Percentiles rank a stretch among this genome's conserved stretches.
Evolutionary conservation across 495 filamentous ascomycete species (phyloP).

Genomic region (Trypethelium eluteriae): DNA sequence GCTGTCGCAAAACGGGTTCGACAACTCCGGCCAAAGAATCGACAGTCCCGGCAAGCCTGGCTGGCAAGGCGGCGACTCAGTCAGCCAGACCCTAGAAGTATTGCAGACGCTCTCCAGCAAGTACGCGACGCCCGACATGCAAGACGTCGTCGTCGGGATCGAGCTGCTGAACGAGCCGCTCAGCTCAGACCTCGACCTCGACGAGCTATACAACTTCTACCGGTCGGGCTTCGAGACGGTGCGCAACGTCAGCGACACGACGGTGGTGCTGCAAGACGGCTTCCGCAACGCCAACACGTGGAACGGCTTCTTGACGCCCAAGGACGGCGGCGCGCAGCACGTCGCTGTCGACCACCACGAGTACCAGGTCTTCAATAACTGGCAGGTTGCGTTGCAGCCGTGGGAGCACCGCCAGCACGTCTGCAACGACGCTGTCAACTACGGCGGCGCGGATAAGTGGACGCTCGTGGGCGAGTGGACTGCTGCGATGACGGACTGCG

Average conservation of each 20-base stretch:
- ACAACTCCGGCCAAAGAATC: constrained; percentile 35
- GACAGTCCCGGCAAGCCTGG: constrained; percentile 17
- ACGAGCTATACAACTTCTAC: constrained; percentile 54
- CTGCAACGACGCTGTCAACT: constrained; percentile 37
- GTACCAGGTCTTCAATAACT: constrained; percentile 43
- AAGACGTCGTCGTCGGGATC: constrained; percentile 61
- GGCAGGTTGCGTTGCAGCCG: constrained; percentile 30
- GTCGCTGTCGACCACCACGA: constrained; percentile 46
- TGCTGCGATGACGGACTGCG: constrained; percentile 68
- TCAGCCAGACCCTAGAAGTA: constrained; percentile 50
- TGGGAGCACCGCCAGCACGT: constrained; percentile 40
- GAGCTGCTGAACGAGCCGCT: constrained; percentile 67
- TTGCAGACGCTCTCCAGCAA: constrained; percentile 51
- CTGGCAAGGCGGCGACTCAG: constrained; percentile 55
- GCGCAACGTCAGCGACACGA: constrained; percentile 44
- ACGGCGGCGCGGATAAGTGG: constrained; percentile 41
- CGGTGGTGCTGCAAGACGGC: constrained; percentile 60
- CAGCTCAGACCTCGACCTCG: constrained; percentile 43
- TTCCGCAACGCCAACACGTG: constrained; percentile 43
- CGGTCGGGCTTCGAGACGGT: constrained; percentile 52
- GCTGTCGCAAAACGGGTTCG: constrained; percentile 37
- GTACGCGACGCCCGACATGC: constrained; percentile 46
- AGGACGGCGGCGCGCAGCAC: constrained; percentile 33
- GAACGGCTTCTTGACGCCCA: constrained; percentile 39
- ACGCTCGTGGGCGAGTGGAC: constrained; percentile 48